A percentile compares a stretch with the other conserved stretches of the same genome.
phyloP scores from a whole-genome alignment of 768 basidiomycete species.

The Piloderma croceum region DNA sequence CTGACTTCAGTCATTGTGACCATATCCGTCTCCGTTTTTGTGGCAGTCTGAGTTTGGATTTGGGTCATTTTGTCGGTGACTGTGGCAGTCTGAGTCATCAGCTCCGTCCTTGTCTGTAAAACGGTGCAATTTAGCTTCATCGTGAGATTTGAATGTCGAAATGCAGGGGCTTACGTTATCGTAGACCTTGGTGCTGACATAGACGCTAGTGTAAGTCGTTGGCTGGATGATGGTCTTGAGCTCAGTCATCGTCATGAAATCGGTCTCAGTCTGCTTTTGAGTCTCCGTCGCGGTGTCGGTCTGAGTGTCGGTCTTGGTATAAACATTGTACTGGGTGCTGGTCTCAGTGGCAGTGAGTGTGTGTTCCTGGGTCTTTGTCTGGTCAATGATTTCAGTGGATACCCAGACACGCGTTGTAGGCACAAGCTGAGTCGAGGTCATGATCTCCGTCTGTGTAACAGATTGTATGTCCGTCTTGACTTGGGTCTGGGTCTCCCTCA shows the following conservation, averaged over 20 bases:
- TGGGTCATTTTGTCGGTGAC: conserved; percentile 31
- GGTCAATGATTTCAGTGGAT: conserved; percentile 60
- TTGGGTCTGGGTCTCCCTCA: conserved; percentile 37
- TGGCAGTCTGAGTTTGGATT: conserved; percentile 37
- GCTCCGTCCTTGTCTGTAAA: conserved; percentile 48
- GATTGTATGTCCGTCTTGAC: conserved; percentile 17
- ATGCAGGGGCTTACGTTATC: conserved; percentile 49
- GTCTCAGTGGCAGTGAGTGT: conserved; percentile 55
- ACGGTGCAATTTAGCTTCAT: conserved; percentile 2
- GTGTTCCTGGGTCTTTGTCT: conserved; percentile 32
- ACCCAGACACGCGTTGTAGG: conserved; percentile 65
- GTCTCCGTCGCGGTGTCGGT: conserved; percentile 40
- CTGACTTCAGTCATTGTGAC: conserved; percentile 42
- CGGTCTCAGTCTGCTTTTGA: conserved; percentile 48
- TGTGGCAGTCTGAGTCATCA: conserved; percentile 35
- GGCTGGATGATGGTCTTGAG: conserved; percentile 48
- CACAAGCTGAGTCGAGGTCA: conserved; percentile 46
- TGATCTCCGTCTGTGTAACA: conserved; percentile 18
- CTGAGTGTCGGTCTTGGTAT: conserved; percentile 39
- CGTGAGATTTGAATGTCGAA: background rate
- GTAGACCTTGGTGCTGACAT: conserved; percentile 49
- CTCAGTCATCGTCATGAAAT: conserved; percentile 51
- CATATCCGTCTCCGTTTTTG: conserved; percentile 48
- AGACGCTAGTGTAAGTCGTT: conserved; percentile 51
- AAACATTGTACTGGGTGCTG: conserved; percentile 47